Conservation (phyloP, 805 yeast species). For the Phaffomyces thermotolerans region DNA sequence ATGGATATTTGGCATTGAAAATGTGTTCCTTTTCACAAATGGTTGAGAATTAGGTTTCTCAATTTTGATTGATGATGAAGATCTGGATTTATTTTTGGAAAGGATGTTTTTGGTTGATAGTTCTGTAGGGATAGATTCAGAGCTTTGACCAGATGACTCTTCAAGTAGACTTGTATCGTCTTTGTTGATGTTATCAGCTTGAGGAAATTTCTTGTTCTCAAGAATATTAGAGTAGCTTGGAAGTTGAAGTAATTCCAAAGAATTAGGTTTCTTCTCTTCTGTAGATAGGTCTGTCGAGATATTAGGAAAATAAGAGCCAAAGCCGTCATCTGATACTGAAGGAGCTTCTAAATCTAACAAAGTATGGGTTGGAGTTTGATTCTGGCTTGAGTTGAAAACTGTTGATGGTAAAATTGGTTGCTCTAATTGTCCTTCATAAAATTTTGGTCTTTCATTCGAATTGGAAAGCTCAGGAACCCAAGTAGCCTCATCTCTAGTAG, state of each 20-base stretch:
- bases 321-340: background rate
- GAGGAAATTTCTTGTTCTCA: too few species aligned
- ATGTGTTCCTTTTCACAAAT: background rate
- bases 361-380: background rate
- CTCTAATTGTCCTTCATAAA: too few species aligned
- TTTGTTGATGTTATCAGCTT: background rate
- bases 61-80: background rate
- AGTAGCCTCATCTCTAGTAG: too few species aligned
- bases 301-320: conserved; percentile 1
- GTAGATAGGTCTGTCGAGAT: conserved; percentile 1
- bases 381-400: background rate
- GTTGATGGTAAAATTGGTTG: background rate
- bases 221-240: background rate
- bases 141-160: too few species aligned
- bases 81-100: background rate
- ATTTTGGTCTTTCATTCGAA: too few species aligned
- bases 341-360: background rate
- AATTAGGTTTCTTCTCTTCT: background rate
- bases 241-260: background rate
- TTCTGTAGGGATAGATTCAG: background rate
- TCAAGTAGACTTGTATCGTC: too few species aligned
- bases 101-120: background rate
- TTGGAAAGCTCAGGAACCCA: too few species aligned
- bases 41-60: background rate
- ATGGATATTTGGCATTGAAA: background rate